Evolutionary conservation across 208 protist species (phyloP).

Genomic region (Angomonas desouzai): DNA sequence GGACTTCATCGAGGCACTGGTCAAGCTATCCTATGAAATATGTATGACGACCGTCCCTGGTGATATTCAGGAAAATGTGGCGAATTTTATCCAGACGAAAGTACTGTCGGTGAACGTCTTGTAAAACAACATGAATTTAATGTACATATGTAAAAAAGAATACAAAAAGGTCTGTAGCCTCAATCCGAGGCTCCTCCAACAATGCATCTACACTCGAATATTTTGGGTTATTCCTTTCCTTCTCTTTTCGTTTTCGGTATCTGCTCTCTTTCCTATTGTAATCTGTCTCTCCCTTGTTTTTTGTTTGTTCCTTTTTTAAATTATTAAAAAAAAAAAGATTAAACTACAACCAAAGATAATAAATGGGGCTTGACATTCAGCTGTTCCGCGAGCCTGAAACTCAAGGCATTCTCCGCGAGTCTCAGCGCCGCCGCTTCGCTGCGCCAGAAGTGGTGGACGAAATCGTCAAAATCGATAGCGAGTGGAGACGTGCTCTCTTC

Average conservation of each 20-base stretch:
- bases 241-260: background rate
- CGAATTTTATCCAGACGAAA: constrained; percentile 1
- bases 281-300: background rate
- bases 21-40: constrained; percentile 24
- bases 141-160: too few species aligned
- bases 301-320: background rate
- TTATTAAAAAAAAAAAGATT: constrained; percentile 9
- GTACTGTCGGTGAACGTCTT: constrained; percentile 1
- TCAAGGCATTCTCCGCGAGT: constrained; percentile 93
- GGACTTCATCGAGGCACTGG: constrained; percentile 76
- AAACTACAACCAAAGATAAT: background rate
- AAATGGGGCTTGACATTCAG: constrained; percentile 95
- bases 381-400: constrained; percentile 94
- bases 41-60: constrained; percentile 10
- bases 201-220: too few species aligned
- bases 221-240: too few species aligned
- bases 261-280: constrained; percentile 9
- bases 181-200: too few species aligned
- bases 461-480: constrained; percentile 89
- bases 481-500: constrained; percentile 88
- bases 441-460: constrained; percentile 89
- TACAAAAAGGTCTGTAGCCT: too few species aligned
- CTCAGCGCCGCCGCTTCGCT: constrained; percentile 91
- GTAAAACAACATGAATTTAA: background rate
- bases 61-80: background rate